These are phyloP conservation scores for Phytophthora citrophthora DNA, from an alignment of 352 stramenopile genomes.

Conservation along the genomic window DNA sequence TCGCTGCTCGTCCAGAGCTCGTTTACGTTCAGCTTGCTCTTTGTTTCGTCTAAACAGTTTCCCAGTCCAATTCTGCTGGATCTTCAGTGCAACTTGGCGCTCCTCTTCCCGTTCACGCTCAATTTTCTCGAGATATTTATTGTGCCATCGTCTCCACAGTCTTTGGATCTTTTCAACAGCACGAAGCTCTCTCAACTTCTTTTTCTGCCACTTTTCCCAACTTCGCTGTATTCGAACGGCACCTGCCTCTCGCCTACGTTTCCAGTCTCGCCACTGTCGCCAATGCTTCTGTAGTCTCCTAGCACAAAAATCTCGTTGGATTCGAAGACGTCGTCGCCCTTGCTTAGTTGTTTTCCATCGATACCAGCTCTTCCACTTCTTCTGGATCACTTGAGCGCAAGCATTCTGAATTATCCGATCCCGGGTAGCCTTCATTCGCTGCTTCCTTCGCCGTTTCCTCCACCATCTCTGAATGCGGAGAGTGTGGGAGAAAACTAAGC, in stretches of 20 bases:
- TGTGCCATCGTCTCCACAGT: conserved; percentile 14
- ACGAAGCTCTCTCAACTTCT: background rate
- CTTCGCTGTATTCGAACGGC: conserved; percentile 3
- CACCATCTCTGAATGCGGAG: conserved; percentile 30
- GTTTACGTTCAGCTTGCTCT: conserved; percentile 11
- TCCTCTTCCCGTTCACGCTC: conserved; percentile 7
- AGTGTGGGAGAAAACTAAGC: conserved; percentile 4
- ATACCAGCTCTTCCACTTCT: conserved; percentile 19
- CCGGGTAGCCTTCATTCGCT: conserved; percentile 19
- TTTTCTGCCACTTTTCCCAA: conserved; percentile 8
- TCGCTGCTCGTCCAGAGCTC: conserved; percentile 4
- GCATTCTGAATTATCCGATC: conserved; percentile 9
- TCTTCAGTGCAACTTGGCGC: conserved; percentile 6
- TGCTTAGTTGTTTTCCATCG: conserved; percentile 6
- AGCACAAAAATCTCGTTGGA: conserved; percentile 15
- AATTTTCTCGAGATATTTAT: conserved; percentile 2
- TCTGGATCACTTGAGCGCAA: conserved; percentile 29
- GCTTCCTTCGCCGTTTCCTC: conserved; percentile 14
- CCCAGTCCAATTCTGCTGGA: conserved; percentile 22
- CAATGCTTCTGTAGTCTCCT: conserved; percentile 25
- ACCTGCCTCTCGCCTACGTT: conserved; percentile 6
- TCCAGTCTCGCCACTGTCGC: conserved; percentile 9
- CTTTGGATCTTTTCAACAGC: conserved; percentile 16
- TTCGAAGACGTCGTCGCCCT: conserved; percentile 9
- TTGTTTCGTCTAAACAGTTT: conserved; percentile 6